phyloP scores from a whole-genome alignment of 805 yeast species.

The Nematodospora valgi region DNA sequence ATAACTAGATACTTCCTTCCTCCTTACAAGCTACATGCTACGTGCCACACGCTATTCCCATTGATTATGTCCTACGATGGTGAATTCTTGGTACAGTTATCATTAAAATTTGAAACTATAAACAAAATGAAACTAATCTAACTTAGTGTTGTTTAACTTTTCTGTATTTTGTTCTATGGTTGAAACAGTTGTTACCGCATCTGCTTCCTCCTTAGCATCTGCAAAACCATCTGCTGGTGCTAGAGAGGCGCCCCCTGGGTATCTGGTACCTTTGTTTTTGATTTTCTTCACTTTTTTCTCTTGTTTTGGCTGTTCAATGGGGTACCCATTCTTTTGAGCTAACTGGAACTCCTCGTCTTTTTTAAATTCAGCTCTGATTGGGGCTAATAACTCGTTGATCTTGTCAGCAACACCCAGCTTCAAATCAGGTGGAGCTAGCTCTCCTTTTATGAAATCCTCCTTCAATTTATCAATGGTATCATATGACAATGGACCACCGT shows the following conservation, averaged over 20 bases:
- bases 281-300: conserved; percentile 70
- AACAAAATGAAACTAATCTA: conserved; percentile 18
- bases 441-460: conserved; percentile 66
- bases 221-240: conserved; percentile 9
- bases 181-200: neutral
- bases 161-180: conserved; percentile 16
- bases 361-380: conserved; percentile 70
- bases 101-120: too few species aligned
- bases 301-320: conserved; percentile 59
- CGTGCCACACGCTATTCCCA: too few species aligned
- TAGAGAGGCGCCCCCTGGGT: conserved; percentile 59
- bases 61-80: too few species aligned
- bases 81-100: too few species aligned
- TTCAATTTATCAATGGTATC: conserved; percentile 63
- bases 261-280: conserved; percentile 85
- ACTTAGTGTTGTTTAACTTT: conserved; percentile 35
- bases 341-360: conserved; percentile 68
- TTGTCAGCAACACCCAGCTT: conserved; percentile 88
- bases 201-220: conserved; percentile 13
- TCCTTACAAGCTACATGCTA: too few species aligned
- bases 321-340: conserved; percentile 78
- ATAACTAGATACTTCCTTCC: too few species aligned
- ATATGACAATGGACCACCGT: conserved; percentile 89
- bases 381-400: conserved; percentile 75
- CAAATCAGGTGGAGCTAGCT: conserved; percentile 88